Base-by-base conservation (phyloP, 2,329 filamentous ascomycete genomes). In the Ceratocystis albifundus region DNA sequence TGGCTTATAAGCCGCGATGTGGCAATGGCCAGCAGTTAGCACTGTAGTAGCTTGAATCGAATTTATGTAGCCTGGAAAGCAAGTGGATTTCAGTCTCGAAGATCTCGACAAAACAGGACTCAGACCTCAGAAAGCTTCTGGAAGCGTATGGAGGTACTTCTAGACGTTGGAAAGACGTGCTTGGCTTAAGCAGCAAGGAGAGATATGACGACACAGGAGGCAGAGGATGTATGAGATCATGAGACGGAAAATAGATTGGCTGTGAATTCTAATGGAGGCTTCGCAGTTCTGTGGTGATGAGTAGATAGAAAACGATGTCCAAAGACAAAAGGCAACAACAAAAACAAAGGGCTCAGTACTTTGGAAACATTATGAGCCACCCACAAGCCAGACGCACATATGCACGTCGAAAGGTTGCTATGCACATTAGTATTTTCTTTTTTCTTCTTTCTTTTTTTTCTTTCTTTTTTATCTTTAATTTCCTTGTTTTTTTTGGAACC, bases 191-290 rank as follows among this genome's bases (percentile, higher is more conserved):
- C 28, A 28, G 4, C 20, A 28, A 5, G 15, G n/a, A 32, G 55
- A n/a, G 55, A 59, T 59, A 59, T 59, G 55, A 59, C 55, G 55
- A 59, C 55, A 59, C 25, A 8, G 4, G 55, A 12, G 28, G 17
- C 4, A 36, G 32, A 59, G 28, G 7, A 17, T 30, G 17, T 17
- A 28, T 30, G 55, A 15, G 8, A 59, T 59, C 5, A 59, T 59
- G 55, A 36, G 55, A 59, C 30, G 55, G 55, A 59, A 59, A n/a
- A n/a, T 36, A 59, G 28, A 59, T 20, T 20, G 17, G 28, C 5
- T n/a, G 25, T 12, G 15, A 36, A 32, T 59, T 59, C 55, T 32
- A 59, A n/a, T 59, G 28, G 28, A 5, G 15, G 32, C 28, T 59
- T 30, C 20, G 30, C 20, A 28, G 22, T 59, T 59, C 55, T 20